Evolutionary conservation across 2,329 filamentous ascomycete genomes (phyloP).

Genomic region (Fusarium subtropicale): DNA sequence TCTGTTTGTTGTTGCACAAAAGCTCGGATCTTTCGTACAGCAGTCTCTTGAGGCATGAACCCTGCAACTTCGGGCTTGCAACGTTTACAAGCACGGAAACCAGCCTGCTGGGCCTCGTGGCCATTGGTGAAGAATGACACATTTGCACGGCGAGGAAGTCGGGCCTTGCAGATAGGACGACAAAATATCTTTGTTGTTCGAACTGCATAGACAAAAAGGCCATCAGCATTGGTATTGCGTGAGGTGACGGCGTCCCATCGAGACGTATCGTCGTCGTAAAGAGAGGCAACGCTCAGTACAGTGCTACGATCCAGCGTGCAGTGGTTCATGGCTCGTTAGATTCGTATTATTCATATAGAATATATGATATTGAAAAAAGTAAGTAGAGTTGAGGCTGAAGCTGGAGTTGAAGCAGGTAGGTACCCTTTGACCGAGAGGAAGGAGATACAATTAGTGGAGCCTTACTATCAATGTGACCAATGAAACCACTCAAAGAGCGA

Average conservation of each 20-base stretch:
- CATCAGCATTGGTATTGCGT: slow-evolving; percentile 53
- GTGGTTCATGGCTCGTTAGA: background rate
- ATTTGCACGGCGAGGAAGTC: slow-evolving; percentile 70
- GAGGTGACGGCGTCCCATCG: slow-evolving; percentile 54
- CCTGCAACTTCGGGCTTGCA: slow-evolving; percentile 60
- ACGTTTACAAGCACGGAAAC: slow-evolving; percentile 69
- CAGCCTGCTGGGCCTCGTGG: slow-evolving; percentile 58
- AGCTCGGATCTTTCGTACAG: slow-evolving; percentile 56
- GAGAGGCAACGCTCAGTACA: background rate
- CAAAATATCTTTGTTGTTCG: slow-evolving; percentile 66
- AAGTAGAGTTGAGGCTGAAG: background rate
- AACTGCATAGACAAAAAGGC: slow-evolving; percentile 58
- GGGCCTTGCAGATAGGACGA: slow-evolving; percentile 69
- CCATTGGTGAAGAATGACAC: slow-evolving; percentile 64
- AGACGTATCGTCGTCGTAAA: slow-evolving; percentile 49
- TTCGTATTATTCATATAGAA: no score
- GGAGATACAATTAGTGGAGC: slow-evolving; percentile 25
- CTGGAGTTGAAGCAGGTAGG: background rate
- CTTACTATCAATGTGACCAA: slow-evolving; percentile 52
- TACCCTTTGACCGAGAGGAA: background rate
- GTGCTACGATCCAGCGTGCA: background rate
- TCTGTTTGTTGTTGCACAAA: slow-evolving; percentile 50
- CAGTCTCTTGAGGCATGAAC: slow-evolving; percentile 57
- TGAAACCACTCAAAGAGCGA: slow-evolving; percentile 1
- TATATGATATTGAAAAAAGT: background rate